Percentiles rank a stretch among this genome's conserved stretches.
Evolutionary conservation across 2,329 filamentous ascomycete species (phyloP).

Genomic region (Aspergillus glaucus): DNA sequence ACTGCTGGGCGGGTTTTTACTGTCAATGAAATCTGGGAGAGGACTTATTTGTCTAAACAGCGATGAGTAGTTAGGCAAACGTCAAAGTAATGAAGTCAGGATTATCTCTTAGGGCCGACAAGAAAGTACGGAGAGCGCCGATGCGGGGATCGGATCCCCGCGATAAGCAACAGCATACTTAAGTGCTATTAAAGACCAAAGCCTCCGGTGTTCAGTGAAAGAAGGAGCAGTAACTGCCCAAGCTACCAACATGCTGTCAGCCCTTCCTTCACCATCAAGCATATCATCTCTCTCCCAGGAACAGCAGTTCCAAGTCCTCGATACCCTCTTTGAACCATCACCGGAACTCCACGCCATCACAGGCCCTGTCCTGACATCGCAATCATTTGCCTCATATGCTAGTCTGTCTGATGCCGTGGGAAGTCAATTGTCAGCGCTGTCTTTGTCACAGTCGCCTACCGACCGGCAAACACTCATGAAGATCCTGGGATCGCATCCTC

Average conservation of each 20-base stretch:
- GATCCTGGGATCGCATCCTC: conserved; percentile 75
- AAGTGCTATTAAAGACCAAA: too few relatives aligned
- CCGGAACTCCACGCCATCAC: conserved; percentile 66
- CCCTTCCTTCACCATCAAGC: conserved; percentile 53
- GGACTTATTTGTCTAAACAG: too few relatives aligned
- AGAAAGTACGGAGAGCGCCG: conserved; percentile 13
- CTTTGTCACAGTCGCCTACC: conserved; percentile 44
- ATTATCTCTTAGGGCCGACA: too few relatives aligned
- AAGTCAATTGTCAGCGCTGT: conserved; percentile 55
- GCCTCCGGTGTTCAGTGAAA: too few relatives aligned
- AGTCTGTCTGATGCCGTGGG: conserved; percentile 64
- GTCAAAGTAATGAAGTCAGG: too few relatives aligned
- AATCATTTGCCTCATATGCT: conserved; percentile 60
- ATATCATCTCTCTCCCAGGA: conserved; percentile 52
- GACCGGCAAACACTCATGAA: conserved; percentile 57
- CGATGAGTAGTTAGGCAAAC: too few relatives aligned
- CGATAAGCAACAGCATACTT: too few relatives aligned
- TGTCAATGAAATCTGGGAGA: too few relatives aligned
- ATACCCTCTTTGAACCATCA: conserved; percentile 80
- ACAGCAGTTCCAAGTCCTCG: conserved; percentile 53
- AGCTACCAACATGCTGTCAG: conserved; percentile 8
- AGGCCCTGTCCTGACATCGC: conserved; percentile 57
- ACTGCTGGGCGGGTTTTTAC: too few relatives aligned
- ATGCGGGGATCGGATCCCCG: conserved; percentile 12
- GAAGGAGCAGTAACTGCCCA: not conserved